These are phyloP conservation scores for Hericium alpestre DNA, from an alignment of 768 basidiomycete species.

Conservation along the genomic window DNA sequence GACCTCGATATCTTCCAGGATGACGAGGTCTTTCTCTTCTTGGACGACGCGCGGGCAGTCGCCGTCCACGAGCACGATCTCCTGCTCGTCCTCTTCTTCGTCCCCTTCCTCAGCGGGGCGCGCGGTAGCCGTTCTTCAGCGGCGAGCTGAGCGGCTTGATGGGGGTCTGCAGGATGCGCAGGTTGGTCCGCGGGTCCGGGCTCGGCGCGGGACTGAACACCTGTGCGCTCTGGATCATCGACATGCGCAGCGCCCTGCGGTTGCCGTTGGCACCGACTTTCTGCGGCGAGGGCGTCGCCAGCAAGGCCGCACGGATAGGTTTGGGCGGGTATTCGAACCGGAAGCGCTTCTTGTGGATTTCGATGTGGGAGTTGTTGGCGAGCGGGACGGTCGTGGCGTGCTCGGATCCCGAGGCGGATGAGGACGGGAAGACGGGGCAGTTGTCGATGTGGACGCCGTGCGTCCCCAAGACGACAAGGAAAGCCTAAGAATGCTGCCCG, in stretches of 20 bases:
- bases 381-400: slow-evolving; percentile 46
- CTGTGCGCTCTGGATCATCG: slow-evolving; percentile 66
- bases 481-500: slow-evolving; percentile 36
- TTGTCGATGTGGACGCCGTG: slow-evolving; percentile 53
- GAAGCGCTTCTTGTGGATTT: slow-evolving; percentile 61
- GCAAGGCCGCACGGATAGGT: slow-evolving; percentile 44
- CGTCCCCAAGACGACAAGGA: slow-evolving; percentile 50
- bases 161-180: slow-evolving; percentile 53
- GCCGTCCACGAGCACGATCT: slow-evolving; percentile 52
- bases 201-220: slow-evolving; percentile 62
- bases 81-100: slow-evolving; percentile 32
- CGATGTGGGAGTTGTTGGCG: slow-evolving; percentile 53
- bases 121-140: slow-evolving; percentile 9
- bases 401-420: slow-evolving; percentile 22
- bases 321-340: slow-evolving; percentile 70
- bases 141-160: slow-evolving; percentile 20
- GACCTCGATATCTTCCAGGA: slow-evolving; percentile 55
- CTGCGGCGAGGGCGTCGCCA: slow-evolving; percentile 21
- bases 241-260: slow-evolving; percentile 46
- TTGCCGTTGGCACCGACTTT: slow-evolving; percentile 15
- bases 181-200: slow-evolving; percentile 48
- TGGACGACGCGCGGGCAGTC: slow-evolving; percentile 58
- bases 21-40: slow-evolving; percentile 60
- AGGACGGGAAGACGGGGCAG: slow-evolving; percentile 45
- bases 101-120: slow-evolving; percentile 19